A percentile compares a stretch with the other conserved stretches of the same genome.
phyloP scores from a whole-genome alignment of 2,329 filamentous ascomycete genomes.

The Stenocarpella maydis region DNA sequence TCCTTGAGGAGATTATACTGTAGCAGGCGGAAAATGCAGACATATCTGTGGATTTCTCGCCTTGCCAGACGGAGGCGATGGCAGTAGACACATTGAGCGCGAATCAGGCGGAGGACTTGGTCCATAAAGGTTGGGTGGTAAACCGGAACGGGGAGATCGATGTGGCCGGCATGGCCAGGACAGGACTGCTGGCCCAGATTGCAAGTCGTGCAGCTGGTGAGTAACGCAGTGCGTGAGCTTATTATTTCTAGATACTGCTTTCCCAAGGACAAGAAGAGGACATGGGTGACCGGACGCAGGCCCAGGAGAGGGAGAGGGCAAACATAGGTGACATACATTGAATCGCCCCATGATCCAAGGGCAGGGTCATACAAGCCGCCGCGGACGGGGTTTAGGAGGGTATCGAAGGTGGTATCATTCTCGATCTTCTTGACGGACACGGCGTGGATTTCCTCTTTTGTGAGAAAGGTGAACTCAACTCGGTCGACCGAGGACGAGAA shows the following conservation, averaged over 20 bases:
- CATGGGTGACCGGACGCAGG: not conserved
- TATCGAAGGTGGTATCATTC: slow-evolving; percentile 94
- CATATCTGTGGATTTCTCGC: slow-evolving; percentile 78
- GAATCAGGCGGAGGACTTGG: slow-evolving; percentile 83
- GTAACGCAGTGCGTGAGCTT: slow-evolving; percentile 12
- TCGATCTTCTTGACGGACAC: slow-evolving; percentile 95
- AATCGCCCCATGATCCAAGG: slow-evolving; percentile 87
- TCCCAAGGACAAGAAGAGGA: not conserved
- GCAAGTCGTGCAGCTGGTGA: slow-evolving; percentile 85
- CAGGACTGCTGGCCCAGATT: slow-evolving; percentile 83
- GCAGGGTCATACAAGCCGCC: slow-evolving; percentile 93
- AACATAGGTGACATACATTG: slow-evolving; percentile 66
- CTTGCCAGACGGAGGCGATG: slow-evolving; percentile 83
- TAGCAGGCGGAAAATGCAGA: slow-evolving; percentile 85
- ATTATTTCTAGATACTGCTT: not conserved
- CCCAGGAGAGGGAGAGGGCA: not conserved
- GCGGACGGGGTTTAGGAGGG: slow-evolving; percentile 84
- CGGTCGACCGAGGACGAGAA: slow-evolving; percentile 83
- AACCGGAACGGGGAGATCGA: slow-evolving; percentile 90
- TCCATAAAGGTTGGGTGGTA: slow-evolving; percentile 99
- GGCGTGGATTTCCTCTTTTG: slow-evolving; percentile 81
- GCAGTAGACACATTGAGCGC: slow-evolving; percentile 91
- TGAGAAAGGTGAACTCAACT: slow-evolving; percentile 90
- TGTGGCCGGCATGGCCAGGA: slow-evolving; percentile 93
- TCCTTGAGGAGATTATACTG: slow-evolving; percentile 84